Base-by-base conservation (phyloP, 176 grass and related monocot species). In the Coix lacrymajobi region DNA sequence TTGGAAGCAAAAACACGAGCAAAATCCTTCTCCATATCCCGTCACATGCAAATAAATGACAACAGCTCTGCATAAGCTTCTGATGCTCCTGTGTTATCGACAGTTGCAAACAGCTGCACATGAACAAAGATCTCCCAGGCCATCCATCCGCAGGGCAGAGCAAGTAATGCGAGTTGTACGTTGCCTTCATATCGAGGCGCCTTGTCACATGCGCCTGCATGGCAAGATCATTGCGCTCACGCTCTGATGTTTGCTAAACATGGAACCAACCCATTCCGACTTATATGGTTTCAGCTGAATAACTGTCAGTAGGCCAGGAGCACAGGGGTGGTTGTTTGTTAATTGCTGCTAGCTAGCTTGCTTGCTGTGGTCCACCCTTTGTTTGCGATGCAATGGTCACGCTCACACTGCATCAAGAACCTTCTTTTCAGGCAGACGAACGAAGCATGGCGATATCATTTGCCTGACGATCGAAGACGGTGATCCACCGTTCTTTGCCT, bases 151-250 rank as follows among this genome's bases (percentile, higher is more conserved):
- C 14, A n/a, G 25, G 41, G 33, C 83, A 81, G 6, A 89, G 3
- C 43, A 46, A 62, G 9, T 67, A 80, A 24, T 54, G 78, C 52
- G 11, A 85, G 22, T 4, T 72, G 82, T 45, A 43, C 33, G 16
- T 4, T 34, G 71, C 64, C 82, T 71, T 69, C n/a, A 63, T 34
- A 82, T 24, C 56, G 22, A 81, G 77, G 52, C 34, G 33, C 54
- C 73, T 81, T 64, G 71, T 36, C 83, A 89, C 88, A 81, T 89
- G 83, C 64, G 16, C 4, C 14, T 17, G 78, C 56, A 77, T 81
- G 83, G 78, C 65, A 56, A 10, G 4, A 45, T 29, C 73, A 20
- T 73, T 39, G 29, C 58, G 15, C 46, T 78, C 78, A 58, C 77
- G 83, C 83, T 57, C 28, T 1, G 11, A 4, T 89, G 88, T 58